Conservation (phyloP, 305 asterid species). For the Fraxinus sp. region DNA sequence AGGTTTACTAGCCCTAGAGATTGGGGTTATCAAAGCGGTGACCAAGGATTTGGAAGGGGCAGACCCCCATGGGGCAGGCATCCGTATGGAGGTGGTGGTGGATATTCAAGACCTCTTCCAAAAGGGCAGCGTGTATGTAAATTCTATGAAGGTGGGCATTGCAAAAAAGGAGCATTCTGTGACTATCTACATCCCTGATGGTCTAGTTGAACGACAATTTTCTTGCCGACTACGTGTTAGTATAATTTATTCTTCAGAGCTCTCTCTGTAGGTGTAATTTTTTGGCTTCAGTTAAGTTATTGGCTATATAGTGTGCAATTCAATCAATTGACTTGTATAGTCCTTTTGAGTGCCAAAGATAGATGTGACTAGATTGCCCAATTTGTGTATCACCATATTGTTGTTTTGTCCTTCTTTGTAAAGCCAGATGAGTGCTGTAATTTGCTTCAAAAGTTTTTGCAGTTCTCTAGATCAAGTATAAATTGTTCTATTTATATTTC, state of each 20-base stretch:
- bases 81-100: slow-evolving; percentile 50
- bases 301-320: background rate
- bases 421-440: background rate
- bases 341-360: background rate
- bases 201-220: slow-evolving; percentile 3
- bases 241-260: slow-evolving; percentile 23
- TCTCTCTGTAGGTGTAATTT: background rate
- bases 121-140: slow-evolving; percentile 83
- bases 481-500: background rate
- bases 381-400: background rate
- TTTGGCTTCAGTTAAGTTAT: background rate
- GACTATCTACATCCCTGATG: slow-evolving; percentile 74
- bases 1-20: slow-evolving; percentile 69
- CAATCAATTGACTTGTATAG: background rate
- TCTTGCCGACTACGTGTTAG: slow-evolving; percentile 20
- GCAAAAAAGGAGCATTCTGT: slow-evolving; percentile 87
- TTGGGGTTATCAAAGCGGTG: slow-evolving; percentile 60
- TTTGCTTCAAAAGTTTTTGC: background rate
- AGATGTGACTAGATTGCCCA: background rate
- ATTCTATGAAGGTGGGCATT: slow-evolving; percentile 79
- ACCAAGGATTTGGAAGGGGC: slow-evolving; percentile 57
- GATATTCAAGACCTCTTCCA: slow-evolving; percentile 59
- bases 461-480: background rate
- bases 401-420: background rate
- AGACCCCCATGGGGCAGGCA: slow-evolving; percentile 70